phyloP scores from a whole-genome alignment of 306 rosid genomes.

The Macrotyloma uniflorum region DNA sequence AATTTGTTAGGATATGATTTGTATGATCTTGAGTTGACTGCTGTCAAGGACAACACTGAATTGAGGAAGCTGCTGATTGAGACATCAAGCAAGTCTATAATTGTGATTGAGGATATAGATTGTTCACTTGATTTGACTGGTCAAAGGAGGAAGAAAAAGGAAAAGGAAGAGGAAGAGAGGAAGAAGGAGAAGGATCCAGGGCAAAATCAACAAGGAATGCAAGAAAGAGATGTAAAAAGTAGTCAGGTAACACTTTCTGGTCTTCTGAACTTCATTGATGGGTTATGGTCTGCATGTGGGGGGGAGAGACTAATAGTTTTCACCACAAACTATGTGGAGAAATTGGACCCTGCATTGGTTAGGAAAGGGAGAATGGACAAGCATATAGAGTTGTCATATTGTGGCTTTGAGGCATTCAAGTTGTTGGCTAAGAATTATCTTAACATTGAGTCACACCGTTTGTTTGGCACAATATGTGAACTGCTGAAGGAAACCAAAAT shows the following conservation, averaged over 20 bases:
- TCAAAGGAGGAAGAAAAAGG: slow-evolving; percentile 55
- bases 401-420: slow-evolving; percentile 72
- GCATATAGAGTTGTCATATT: slow-evolving; percentile 71
- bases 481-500: slow-evolving; percentile 48
- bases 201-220: slow-evolving; percentile 34
- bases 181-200: slow-evolving; percentile 42
- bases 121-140: slow-evolving; percentile 80
- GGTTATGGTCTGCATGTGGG: slow-evolving; percentile 82
- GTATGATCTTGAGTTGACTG: slow-evolving; percentile 71
- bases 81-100: slow-evolving; percentile 67
- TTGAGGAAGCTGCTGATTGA: slow-evolving; percentile 67
- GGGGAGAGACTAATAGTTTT: slow-evolving; percentile 79
- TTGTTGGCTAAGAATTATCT: slow-evolving; percentile 68
- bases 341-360: slow-evolving; percentile 82
- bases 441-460: slow-evolving; percentile 49
- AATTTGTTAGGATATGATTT: slow-evolving; percentile 69
- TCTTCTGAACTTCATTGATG: slow-evolving; percentile 79
- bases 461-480: slow-evolving; percentile 42
- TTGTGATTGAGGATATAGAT: slow-evolving; percentile 78
- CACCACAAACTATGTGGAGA: slow-evolving; percentile 81
- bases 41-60: slow-evolving; percentile 72
- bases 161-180: slow-evolving; percentile 38
- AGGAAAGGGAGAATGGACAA: slow-evolving; percentile 90
- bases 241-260: slow-evolving; percentile 76
- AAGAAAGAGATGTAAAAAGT: slow-evolving; percentile 41